Conservation (phyloP, 2,329 filamentous ascomycete genomes). For the Hypoxylon sp. region DNA sequence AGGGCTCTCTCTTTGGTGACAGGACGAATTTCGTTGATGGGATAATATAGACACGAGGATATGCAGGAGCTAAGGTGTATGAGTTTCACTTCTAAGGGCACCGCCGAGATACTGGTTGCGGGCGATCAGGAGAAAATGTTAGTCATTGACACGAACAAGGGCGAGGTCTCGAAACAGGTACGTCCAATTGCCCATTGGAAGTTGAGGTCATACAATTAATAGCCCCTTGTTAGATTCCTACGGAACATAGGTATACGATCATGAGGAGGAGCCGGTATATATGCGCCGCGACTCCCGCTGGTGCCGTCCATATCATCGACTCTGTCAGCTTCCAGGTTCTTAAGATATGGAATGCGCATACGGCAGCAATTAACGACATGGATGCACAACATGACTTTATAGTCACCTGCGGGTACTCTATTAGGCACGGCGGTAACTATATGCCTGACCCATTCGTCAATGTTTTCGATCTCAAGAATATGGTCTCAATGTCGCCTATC, state of each 20-base stretch:
- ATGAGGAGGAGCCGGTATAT: conserved; percentile 95
- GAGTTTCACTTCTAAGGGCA: conserved; percentile 92
- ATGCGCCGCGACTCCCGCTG: conserved; percentile 88
- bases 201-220: conserved; percentile 51
- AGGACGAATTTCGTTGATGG: not conserved
- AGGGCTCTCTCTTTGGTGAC: conserved; percentile 54
- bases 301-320: conserved; percentile 89
- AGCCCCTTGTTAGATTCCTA: conserved; percentile 68
- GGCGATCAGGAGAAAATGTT: conserved; percentile 91
- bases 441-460: conserved; percentile 95
- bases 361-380: conserved; percentile 93
- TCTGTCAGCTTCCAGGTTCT: conserved; percentile 82
- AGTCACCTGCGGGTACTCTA: conserved; percentile 93
- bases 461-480: conserved; percentile 94
- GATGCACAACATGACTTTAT: conserved; percentile 96
- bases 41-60: conserved; percentile 70
- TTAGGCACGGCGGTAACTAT: conserved; percentile 82
- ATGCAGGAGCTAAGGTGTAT: conserved; percentile 94
- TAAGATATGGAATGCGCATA: conserved; percentile 92
- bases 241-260: conserved; percentile 85
- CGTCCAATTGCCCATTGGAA: conserved; percentile 17
- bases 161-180: conserved; percentile 78
- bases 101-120: conserved; percentile 86
- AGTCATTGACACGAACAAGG: conserved; percentile 78
- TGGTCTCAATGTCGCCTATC: conserved; percentile 89